These are phyloP conservation scores for Phytopythium montanum DNA, from an alignment of 352 stramenopile genomes.

Conservation along the genomic window DNA sequence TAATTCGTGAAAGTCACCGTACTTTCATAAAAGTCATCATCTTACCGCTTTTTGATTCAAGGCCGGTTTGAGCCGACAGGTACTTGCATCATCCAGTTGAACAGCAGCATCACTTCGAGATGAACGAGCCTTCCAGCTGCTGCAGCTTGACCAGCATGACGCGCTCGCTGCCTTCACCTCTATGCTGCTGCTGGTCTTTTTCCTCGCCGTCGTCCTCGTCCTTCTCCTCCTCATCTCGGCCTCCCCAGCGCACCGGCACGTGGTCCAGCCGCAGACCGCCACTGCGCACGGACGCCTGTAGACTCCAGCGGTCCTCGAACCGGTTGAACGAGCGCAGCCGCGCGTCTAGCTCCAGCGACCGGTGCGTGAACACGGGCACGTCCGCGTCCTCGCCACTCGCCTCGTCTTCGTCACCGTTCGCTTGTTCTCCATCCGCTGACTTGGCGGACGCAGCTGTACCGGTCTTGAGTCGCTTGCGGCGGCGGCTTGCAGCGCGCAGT, in stretches of 20 bases:
- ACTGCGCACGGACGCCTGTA: slow-evolving; percentile 25
- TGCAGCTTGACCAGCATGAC: slow-evolving; percentile 53
- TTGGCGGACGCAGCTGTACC: no score
- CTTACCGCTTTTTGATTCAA: no score
- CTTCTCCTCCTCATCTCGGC: not conserved
- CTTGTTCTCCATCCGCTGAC: not conserved
- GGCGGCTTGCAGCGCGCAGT: not conserved
- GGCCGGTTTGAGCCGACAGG: no score
- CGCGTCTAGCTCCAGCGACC: slow-evolving; percentile 34
- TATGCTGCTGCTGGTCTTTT: not conserved
- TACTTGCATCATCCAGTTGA: no score
- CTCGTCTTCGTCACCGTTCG: not conserved
- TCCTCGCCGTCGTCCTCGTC: not conserved
- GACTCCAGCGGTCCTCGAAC: slow-evolving; percentile 62
- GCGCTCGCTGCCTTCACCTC: slow-evolving; percentile 7
- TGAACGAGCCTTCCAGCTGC: not conserved
- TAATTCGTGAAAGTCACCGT: no score
- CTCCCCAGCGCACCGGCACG: slow-evolving; percentile 15
- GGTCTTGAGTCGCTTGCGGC: not conserved
- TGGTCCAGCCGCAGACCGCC: slow-evolving; percentile 32
- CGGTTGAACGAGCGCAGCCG: slow-evolving; percentile 56
- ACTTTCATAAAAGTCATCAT: no score
- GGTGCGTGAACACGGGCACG: slow-evolving; percentile 39
- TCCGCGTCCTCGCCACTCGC: not conserved
- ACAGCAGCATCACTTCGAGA: not conserved